Evolutionary conservation across 768 basidiomycete genomes (phyloP).

Genomic region (Tremella fuciformis): DNA sequence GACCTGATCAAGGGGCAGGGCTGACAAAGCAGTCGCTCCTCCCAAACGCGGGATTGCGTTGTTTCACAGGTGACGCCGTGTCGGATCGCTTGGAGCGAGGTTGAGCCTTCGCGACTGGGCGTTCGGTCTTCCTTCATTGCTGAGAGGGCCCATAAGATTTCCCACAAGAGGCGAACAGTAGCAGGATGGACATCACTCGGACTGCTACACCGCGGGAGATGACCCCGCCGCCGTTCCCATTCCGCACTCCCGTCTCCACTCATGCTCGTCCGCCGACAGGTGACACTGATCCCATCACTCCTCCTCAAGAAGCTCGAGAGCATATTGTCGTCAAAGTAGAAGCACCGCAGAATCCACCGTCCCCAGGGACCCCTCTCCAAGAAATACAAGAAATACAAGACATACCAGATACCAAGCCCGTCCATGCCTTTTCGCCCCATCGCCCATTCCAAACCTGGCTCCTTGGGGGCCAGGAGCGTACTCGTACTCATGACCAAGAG

Average conservation of each 20-base stretch:
- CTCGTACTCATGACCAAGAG: neutral
- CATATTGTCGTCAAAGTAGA: neutral
- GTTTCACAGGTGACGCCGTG: too few species aligned
- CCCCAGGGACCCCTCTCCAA: slow-evolving; percentile 3
- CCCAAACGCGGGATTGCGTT: too few species aligned
- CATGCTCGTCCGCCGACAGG: neutral
- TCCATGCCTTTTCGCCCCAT: neutral
- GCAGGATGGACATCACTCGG: neutral
- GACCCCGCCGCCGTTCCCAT: neutral
- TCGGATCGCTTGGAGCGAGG: too few species aligned
- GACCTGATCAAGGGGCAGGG: too few species aligned
- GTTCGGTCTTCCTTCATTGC: too few species aligned
- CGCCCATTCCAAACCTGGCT: neutral
- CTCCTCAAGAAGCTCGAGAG: neutral
- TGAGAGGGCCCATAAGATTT: too few species aligned
- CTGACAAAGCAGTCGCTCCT: too few species aligned
- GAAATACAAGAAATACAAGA: neutral
- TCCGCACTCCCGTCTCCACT: neutral
- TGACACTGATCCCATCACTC: neutral
- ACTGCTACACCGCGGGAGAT: neutral
- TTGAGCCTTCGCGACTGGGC: too few species aligned
- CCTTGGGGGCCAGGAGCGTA: neutral
- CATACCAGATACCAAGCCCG: neutral
- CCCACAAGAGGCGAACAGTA: too few species aligned
- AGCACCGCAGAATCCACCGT: neutral